Conservation (phyloP, 176 grass and related monocot species). For the Aegilops sharonensis region DNA sequence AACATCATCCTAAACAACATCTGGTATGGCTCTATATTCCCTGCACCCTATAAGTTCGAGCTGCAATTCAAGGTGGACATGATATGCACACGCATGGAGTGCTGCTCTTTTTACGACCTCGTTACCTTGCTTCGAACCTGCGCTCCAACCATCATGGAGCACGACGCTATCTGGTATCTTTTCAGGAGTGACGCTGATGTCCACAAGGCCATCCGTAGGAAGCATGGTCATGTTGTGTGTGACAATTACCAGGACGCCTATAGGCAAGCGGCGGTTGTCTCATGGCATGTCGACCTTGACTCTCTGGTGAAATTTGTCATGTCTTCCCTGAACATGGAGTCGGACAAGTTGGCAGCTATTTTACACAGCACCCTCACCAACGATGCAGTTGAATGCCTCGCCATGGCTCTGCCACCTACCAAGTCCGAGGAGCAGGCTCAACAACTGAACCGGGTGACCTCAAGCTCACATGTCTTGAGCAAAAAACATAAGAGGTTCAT, state of each 20-base stretch:
- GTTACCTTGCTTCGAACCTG: not conserved
- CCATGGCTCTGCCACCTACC: not conserved
- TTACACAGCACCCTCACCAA: not conserved
- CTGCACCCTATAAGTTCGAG: not conserved
- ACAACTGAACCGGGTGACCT: not conserved
- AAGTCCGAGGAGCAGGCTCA: not conserved
- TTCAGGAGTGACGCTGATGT: not conserved
- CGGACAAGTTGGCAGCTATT: not conserved
- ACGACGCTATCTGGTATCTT: not conserved
- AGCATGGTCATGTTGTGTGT: not conserved
- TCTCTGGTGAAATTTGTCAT: not conserved
- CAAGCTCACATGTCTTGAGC: not conserved
- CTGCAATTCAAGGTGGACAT: not conserved
- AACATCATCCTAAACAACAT: slow-evolving; percentile 12
- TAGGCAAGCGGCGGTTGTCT: not conserved
- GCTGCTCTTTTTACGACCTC: not conserved
- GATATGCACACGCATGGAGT: not conserved
- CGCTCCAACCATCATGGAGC: not conserved
- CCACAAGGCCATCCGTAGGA: not conserved
- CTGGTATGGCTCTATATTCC: not conserved
- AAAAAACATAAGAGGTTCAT: slow-evolving; percentile 12
- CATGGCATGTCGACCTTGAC: not conserved
- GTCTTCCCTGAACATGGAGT: not conserved
- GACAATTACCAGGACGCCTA: not conserved
- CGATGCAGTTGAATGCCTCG: not conserved